phyloP scores from a whole-genome alignment of 768 basidiomycete genomes.

The Ramaria rubella region DNA sequence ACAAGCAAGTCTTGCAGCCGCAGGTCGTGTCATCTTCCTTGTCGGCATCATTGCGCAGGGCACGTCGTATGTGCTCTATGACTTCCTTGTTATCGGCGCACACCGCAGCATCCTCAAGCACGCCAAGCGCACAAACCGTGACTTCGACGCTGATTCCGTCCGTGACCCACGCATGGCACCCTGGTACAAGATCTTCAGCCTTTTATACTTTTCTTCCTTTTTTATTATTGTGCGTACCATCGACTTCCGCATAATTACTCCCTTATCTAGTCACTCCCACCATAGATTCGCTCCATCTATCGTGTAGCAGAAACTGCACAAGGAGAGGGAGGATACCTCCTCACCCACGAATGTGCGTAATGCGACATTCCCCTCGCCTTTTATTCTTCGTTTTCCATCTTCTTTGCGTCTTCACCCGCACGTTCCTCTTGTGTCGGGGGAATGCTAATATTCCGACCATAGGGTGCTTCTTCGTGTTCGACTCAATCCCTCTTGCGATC shows the following conservation, averaged over 20 bases:
- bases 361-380: too few species aligned
- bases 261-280: not conserved
- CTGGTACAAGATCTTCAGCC: conserved; percentile 20
- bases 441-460: too few species aligned
- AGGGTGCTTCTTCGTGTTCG: conserved; percentile 27
- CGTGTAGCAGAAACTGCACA: conserved; percentile 22
- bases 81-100: conserved; percentile 12
- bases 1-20: conserved; percentile 9
- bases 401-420: too few species aligned
- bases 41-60: conserved; percentile 23
- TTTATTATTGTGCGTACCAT: conserved; percentile 22
- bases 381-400: too few species aligned
- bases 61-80: conserved; percentile 21
- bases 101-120: conserved; percentile 15
- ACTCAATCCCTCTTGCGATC: conserved; percentile 24
- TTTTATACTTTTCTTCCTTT: conserved; percentile 21
- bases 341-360: conserved; percentile 22
- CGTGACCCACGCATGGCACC: not conserved
- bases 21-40: conserved; percentile 18
- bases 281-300: conserved; percentile 27
- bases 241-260: not conserved
- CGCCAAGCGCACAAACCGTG: not conserved
- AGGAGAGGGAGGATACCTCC: conserved; percentile 18
- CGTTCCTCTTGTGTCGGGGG: too few species aligned
- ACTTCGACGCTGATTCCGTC: too few species aligned